Evolutionary conservation across 495 filamentous ascomycete species (phyloP), one percentile per base, ranked within the genome.

Genomic region (Aeminium ludgeri): DNA sequence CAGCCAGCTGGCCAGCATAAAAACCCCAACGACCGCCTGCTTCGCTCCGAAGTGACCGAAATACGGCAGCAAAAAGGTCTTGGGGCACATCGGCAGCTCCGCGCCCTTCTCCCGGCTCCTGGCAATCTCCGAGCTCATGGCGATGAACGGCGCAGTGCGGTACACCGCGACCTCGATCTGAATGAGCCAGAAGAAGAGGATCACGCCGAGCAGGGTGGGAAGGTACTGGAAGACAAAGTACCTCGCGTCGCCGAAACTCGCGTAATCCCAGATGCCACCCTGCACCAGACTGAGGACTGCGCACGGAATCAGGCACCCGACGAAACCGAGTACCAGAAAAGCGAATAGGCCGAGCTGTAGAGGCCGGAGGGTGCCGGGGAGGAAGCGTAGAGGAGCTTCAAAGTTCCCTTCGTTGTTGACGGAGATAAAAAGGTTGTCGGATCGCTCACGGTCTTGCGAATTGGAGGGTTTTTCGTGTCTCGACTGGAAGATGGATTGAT

Each of bases 221-320:
- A 94, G 55, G 52, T 86, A 84, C 43, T 82, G 69, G 55, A 91
- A 81, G 39, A 92, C 60, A 56, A 93, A 93, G 54, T 91, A 94
- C n/a, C 73, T 69, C 7, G 63, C 61, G 18, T 74, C 77, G 36
- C 76, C 74, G 34, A 78, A 74, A 19, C 66, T 65, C 16, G 57
- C 58, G 57, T 84, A 94, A 8, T 62, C 50, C 58, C 70, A 72
- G 5, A 93, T 54, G 0, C 86, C 82, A 7, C 65, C 48, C 40
- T 78, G 68, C 4, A 60, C 51, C 17, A 65, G 60, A 3, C 83
- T 85, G 59, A 69, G 87, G 17, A 82, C 63, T 40, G 80, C 85
- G 55, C 69, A 78, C 53, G 86, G 78, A 7, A 77, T 64, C 13
- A 92, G 64, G 5, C 66, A 78, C 0, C 67, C 72, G 23, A 83